These are phyloP conservation scores for Aspergillus transmontanensis DNA, from an alignment of 2,329 filamentous ascomycete genomes.

Conservation along the genomic window DNA sequence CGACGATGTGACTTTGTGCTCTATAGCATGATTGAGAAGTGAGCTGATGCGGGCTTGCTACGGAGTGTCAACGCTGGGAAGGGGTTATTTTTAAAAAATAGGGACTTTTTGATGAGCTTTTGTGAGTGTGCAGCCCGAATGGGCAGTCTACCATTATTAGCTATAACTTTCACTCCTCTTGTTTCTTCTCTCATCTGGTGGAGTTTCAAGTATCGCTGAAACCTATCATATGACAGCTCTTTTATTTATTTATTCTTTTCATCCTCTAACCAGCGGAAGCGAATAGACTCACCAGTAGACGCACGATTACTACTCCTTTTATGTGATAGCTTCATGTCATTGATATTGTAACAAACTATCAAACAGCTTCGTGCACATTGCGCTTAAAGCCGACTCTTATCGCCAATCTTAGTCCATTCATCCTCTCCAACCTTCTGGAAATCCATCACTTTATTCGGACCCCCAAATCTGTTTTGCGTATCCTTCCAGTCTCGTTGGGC, in stretches of 20 bases:
- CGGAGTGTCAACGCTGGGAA: background rate
- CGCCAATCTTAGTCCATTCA: slow-evolving; percentile 41
- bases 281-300: background rate
- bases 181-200: no score
- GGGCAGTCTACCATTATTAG: no score
- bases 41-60: background rate
- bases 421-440: slow-evolving; percentile 43
- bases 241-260: background rate
- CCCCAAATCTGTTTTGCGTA: slow-evolving; percentile 53
- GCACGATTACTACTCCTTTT: background rate
- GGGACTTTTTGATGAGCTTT: background rate
- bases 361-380: background rate
- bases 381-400: background rate
- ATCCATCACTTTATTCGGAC: slow-evolving; percentile 52
- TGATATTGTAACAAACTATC: background rate
- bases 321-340: background rate
- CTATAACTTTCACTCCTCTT: no score
- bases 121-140: no score
- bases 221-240: no score
- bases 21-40: background rate
- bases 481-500: slow-evolving; percentile 50
- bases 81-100: background rate
- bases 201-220: no score
- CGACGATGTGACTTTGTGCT: background rate
- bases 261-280: background rate